These are phyloP conservation scores for Syzygium grande DNA, from an alignment of 345 rosid genomes.

Conservation along the genomic window DNA sequence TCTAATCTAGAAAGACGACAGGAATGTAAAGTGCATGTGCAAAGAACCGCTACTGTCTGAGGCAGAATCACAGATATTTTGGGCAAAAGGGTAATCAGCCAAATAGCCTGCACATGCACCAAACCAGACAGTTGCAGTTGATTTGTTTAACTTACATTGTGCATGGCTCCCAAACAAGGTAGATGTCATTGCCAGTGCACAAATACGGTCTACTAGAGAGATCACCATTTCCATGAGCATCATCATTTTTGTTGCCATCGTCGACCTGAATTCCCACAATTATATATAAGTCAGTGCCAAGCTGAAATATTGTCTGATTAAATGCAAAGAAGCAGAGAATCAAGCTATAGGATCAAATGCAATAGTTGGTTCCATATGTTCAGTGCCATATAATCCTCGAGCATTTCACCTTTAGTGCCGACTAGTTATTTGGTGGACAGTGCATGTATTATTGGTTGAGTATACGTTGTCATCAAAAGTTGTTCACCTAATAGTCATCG, in stretches of 20 bases:
- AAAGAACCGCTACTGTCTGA: background rate
- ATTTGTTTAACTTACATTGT: conserved; percentile 48
- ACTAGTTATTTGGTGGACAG: background rate
- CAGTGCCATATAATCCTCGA: background rate
- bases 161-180: conserved; percentile 82
- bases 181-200: conserved; percentile 85
- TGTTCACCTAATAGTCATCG: background rate
- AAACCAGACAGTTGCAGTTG: background rate
- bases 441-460: background rate
- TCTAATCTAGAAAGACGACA: background rate
- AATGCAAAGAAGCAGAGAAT: background rate
- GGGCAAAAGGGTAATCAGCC: background rate
- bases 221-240: conserved; percentile 11
- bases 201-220: conserved; percentile 50
- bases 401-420: background rate
- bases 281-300: background rate
- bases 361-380: background rate
- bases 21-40: background rate
- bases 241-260: conserved; percentile 18
- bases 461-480: background rate
- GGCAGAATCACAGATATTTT: background rate
- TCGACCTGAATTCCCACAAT: conserved; percentile 21
- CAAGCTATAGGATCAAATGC: background rate
- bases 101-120: background rate
- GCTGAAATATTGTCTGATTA: background rate